phyloP scores from a whole-genome alignment of 768 basidiomycete genomes.

The Suillus americanus region DNA sequence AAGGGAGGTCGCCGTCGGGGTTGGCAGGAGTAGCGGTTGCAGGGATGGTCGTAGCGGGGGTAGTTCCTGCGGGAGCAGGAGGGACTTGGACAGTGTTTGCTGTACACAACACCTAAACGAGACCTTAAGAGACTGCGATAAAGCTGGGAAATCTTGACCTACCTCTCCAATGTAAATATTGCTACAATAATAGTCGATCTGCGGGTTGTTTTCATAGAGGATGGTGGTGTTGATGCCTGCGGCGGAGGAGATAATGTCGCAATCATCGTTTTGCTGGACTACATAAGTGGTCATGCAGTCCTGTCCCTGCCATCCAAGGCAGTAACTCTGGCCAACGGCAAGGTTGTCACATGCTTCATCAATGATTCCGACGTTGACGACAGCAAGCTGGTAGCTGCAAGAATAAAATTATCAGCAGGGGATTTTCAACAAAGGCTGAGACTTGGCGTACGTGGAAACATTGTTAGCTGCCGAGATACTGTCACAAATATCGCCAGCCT shows the following conservation, averaged over 20 bases:
- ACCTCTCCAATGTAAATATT: constrained; percentile 83
- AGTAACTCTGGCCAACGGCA: constrained; percentile 46
- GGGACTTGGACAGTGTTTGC: constrained; percentile 42
- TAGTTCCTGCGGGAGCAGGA: constrained; percentile 35
- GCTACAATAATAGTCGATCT: constrained; percentile 51
- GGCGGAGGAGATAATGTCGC: constrained; percentile 44
- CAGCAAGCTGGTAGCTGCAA: constrained; percentile 71
- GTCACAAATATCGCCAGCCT: constrained; percentile 67
- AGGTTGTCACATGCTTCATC: constrained; percentile 62
- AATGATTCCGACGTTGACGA: constrained; percentile 53
- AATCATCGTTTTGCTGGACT: constrained; percentile 56
- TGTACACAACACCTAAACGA: constrained; percentile 53
- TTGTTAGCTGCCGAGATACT: constrained; percentile 62
- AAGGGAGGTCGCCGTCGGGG: constrained; percentile 45
- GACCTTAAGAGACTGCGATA: background rate
- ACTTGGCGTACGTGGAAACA: constrained; percentile 57
- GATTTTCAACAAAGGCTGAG: background rate
- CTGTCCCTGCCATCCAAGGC: constrained; percentile 56
- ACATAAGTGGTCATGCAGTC: constrained; percentile 67
- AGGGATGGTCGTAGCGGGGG: constrained; percentile 31
- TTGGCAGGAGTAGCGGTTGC: constrained; percentile 27
- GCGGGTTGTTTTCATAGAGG: constrained; percentile 72
- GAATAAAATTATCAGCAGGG: background rate
- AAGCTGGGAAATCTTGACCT: constrained; percentile 17
- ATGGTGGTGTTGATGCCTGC: constrained; percentile 51